Conservation (phyloP, 2,329 filamentous ascomycete species). For the Aspergillus sp. region DNA sequence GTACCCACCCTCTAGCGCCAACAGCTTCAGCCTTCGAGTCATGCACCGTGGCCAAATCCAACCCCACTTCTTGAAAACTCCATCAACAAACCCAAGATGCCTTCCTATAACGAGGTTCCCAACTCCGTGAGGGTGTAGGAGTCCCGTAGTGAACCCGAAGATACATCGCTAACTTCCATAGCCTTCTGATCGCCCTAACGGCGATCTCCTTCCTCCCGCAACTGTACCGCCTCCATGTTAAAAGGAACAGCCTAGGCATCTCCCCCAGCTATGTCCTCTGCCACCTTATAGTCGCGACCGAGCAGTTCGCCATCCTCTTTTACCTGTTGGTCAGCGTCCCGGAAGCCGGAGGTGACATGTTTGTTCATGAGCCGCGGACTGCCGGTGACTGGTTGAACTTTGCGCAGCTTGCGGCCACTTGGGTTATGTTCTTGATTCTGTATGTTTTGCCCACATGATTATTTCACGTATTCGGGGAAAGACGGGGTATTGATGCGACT, state of each 20-base stretch:
- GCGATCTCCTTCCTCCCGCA: background rate
- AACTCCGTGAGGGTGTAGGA: background rate
- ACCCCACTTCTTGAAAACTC: background rate
- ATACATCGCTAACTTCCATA: background rate
- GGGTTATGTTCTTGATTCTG: background rate
- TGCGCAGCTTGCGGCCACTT: background rate
- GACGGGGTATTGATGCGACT: background rate
- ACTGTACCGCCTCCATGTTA: background rate
- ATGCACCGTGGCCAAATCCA: background rate
- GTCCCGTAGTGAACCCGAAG: background rate
- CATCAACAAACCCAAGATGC: background rate
- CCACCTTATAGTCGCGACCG: conserved; percentile 2
- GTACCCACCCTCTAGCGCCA: background rate
- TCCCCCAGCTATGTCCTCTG: background rate
- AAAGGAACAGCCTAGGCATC: background rate
- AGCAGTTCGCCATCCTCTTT: background rate
- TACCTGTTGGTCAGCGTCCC: background rate
- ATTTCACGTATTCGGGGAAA: background rate
- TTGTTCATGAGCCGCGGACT: background rate
- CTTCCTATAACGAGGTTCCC: background rate
- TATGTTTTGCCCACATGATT: background rate
- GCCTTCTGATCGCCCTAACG: background rate
- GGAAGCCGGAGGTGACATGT: background rate
- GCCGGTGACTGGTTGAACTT: conserved; percentile 4
- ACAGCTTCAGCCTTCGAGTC: background rate